These are phyloP conservation scores for Suillus sp. DNA, from an alignment of 768 basidiomycete species.

Conservation along the genomic window DNA sequence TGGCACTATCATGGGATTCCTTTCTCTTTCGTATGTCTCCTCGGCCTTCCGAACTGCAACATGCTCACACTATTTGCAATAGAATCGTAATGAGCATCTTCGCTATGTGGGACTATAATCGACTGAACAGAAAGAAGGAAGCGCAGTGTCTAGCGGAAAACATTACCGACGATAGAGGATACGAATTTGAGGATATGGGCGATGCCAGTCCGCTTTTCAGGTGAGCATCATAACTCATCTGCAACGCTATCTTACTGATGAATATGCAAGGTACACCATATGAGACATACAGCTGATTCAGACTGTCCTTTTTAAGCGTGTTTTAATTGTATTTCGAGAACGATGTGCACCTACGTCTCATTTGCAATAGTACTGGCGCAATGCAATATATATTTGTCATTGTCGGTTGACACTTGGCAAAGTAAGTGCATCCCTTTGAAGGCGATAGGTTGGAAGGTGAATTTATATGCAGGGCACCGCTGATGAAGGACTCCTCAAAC, in stretches of 20 bases:
- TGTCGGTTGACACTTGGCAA: background rate
- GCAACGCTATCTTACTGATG: background rate
- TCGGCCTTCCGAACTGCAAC: conserved; percentile 11
- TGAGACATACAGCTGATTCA: background rate
- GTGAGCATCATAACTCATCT: conserved; percentile 19
- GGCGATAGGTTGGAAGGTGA: background rate
- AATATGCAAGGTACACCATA: background rate
- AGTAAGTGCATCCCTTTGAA: background rate
- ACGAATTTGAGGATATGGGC: conserved; percentile 50
- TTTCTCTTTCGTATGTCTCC: conserved; percentile 30
- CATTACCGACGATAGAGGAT: conserved; percentile 41
- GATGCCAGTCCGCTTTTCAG: conserved; percentile 59
- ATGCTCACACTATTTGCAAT: conserved; percentile 32
- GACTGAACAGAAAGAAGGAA: conserved; percentile 54
- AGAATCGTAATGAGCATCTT: conserved; percentile 44
- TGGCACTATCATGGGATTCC: conserved; percentile 38
- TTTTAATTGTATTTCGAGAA: background rate
- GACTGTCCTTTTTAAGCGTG: background rate
- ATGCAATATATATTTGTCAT: background rate
- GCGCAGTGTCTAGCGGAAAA: conserved; percentile 44
- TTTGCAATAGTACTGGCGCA: background rate
- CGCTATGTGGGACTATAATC: conserved; percentile 51
- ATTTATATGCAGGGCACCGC: background rate
- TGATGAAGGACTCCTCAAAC: background rate
- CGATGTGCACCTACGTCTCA: background rate